Evolutionary conservation across 2,329 filamentous ascomycete species (phyloP).

Genomic region (Teratosphaeria destructans): DNA sequence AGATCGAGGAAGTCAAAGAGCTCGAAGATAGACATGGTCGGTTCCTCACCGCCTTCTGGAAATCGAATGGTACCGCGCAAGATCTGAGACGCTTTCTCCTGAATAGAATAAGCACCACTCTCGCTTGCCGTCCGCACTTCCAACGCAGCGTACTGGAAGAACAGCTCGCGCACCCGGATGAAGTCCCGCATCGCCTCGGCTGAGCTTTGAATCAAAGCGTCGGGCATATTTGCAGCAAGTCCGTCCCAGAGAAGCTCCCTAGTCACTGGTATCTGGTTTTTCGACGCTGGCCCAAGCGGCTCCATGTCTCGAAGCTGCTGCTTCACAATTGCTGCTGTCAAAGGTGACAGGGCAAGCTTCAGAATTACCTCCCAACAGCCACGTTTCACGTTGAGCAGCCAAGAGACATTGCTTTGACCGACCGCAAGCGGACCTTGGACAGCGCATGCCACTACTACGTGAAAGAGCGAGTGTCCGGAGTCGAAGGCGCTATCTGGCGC

Average conservation of each 20-base stretch:
- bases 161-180: constrained; percentile 62
- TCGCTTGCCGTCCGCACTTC: constrained; percentile 62
- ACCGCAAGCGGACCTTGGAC: constrained; percentile 40
- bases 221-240: constrained; percentile 45
- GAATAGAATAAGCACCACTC: constrained; percentile 35
- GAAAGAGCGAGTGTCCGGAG: constrained; percentile 66
- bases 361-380: constrained; percentile 53
- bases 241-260: constrained; percentile 66
- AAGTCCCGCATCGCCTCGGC: constrained; percentile 66
- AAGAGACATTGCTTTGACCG: constrained; percentile 23
- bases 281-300: constrained; percentile 67
- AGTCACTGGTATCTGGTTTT: constrained; percentile 60
- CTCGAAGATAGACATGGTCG: constrained; percentile 73
- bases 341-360: constrained; percentile 70
- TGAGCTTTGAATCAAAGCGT: constrained; percentile 60
- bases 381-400: constrained; percentile 34
- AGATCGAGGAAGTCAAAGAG: constrained; percentile 82
- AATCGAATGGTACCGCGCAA: constrained; percentile 67
- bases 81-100: constrained; percentile 46
- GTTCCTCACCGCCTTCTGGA: constrained; percentile 54
- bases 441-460: constrained; percentile 56
- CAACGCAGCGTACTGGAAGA: constrained; percentile 74
- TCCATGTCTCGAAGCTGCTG: constrained; percentile 70
- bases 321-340: constrained; percentile 67
- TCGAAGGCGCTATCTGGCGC: constrained; percentile 61